Percentiles rank a stretch among this genome's conserved stretches.
Evolutionary conservation across 306 rosid species (phyloP).

Genomic region (Glycine latifolia): DNA sequence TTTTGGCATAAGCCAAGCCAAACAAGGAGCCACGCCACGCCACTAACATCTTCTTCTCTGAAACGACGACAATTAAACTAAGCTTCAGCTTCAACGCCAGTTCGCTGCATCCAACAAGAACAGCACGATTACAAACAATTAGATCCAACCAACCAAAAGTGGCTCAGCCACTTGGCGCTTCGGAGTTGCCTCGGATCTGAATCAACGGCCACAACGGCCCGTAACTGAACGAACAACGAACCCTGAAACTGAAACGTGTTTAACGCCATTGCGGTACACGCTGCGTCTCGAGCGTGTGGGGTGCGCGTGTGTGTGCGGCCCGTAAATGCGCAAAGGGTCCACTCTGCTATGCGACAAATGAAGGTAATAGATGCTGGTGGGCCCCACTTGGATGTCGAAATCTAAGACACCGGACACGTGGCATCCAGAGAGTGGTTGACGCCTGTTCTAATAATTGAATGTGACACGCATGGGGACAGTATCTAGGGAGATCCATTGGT

Average conservation of each 20-base stretch:
- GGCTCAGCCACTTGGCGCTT: constrained; percentile 35
- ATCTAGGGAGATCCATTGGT: constrained; percentile 24
- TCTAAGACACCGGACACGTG: constrained; percentile 14
- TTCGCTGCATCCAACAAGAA: constrained; percentile 29
- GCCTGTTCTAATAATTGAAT: constrained; percentile 17
- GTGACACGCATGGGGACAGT: constrained; percentile 14
- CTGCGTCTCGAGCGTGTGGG: constrained; percentile 41
- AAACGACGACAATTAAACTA: too few species aligned
- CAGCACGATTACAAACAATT: too few species aligned
- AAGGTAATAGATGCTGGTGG: neutral
- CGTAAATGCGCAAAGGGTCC: neutral
- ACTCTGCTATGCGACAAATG: neutral
- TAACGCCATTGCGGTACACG: constrained; percentile 10
- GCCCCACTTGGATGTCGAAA: neutral
- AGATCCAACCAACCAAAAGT: neutral
- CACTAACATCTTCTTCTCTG: neutral
- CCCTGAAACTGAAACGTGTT: neutral
- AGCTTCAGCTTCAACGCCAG: constrained; percentile 2
- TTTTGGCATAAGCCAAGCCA: neutral
- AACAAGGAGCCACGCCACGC: neutral
- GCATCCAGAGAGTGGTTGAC: neutral
- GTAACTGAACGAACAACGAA: neutral
- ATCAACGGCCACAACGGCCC: constrained; percentile 2
- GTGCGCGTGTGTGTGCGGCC: neutral
- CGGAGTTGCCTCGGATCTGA: neutral